Conservation (phyloP, 2,329 filamentous ascomycete species). For the Ceratocystiopsis sp. region DNA sequence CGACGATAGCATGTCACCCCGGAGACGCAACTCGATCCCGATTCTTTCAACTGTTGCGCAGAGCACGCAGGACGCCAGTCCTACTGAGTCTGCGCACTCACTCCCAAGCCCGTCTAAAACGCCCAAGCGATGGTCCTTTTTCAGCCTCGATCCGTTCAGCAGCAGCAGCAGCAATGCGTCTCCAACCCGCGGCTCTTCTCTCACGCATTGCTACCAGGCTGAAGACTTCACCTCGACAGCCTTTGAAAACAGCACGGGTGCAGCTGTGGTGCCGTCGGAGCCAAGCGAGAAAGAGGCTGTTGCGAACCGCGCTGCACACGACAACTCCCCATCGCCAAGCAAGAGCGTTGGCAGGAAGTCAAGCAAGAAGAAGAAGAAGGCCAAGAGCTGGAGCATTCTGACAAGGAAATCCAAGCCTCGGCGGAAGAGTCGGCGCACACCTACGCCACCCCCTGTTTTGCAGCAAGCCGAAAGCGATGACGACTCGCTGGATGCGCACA, state of each 20-base stretch:
- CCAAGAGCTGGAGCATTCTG: conserved; percentile 55
- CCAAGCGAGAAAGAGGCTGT: too few relatives aligned
- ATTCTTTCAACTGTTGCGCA: conserved; percentile 26
- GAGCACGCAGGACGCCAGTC: conserved; percentile 14
- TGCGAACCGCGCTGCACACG: too few relatives aligned
- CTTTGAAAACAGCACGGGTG: too few relatives aligned
- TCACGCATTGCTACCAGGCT: neutral
- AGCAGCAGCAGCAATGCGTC: conserved; percentile 20
- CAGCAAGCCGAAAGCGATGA: conserved; percentile 15
- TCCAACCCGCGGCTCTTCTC: conserved; percentile 25
- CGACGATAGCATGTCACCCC: conserved; percentile 20
- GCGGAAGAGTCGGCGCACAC: conserved; percentile 25
- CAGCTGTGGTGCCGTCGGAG: too few relatives aligned
- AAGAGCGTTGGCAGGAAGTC: conserved; percentile 16
- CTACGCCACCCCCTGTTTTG: conserved; percentile 27
- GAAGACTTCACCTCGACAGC: neutral
- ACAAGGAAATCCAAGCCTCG: conserved; percentile 41
- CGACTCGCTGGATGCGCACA: conserved; percentile 12
- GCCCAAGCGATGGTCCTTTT: conserved; percentile 44
- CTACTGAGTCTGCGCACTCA: conserved; percentile 11
- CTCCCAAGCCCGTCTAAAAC: conserved; percentile 32
- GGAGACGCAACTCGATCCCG: conserved; percentile 43
- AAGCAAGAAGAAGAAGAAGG: conserved; percentile 50
- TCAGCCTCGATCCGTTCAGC: conserved; percentile 39
- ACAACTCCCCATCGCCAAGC: conserved; percentile 6